Evolutionary conservation across 495 filamentous ascomycete species (phyloP).

Genomic region (Hyaloscypha hepaticicola): DNA sequence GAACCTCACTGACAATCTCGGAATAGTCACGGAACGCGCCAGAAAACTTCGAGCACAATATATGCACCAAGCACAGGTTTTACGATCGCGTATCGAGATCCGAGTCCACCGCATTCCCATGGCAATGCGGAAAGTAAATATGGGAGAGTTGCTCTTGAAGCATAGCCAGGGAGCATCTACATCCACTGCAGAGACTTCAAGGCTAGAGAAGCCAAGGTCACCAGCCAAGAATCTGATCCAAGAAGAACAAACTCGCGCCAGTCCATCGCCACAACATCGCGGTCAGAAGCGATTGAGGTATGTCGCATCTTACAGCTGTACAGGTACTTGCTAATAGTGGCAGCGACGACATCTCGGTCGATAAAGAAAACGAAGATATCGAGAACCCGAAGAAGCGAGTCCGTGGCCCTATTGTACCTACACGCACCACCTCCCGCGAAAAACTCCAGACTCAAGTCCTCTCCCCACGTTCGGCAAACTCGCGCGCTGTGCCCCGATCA

Average conservation of each 20-base stretch:
- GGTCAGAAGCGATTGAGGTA: slow-evolving; percentile 65
- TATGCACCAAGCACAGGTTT: slow-evolving; percentile 77
- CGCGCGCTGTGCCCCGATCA: slow-evolving; percentile 62
- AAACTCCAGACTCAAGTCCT: slow-evolving; percentile 54
- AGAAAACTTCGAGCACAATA: slow-evolving; percentile 90
- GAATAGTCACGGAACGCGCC: slow-evolving; percentile 82
- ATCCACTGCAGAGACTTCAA: slow-evolving; percentile 21
- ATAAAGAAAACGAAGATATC: slow-evolving; percentile 79
- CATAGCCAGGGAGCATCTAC: slow-evolving; percentile 36
- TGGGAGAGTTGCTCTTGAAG: slow-evolving; percentile 65
- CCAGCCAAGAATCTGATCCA: slow-evolving; percentile 25
- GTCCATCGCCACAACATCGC: slow-evolving; percentile 33
- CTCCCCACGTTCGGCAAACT: slow-evolving; percentile 80
- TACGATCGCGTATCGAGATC: slow-evolving; percentile 86
- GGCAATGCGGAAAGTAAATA: slow-evolving; percentile 73
- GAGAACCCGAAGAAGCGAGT: slow-evolving; percentile 56
- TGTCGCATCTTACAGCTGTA: neutral
- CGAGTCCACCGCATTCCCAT: slow-evolving; percentile 91
- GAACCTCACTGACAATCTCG: slow-evolving; percentile 14
- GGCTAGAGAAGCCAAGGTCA: slow-evolving; percentile 24
- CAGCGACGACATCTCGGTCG: slow-evolving; percentile 65
- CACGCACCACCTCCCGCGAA: slow-evolving; percentile 25
- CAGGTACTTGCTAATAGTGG: slow-evolving; percentile 5
- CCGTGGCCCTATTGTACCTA: slow-evolving; percentile 35
- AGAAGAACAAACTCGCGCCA: slow-evolving; percentile 29